Evolutionary conservation across 495 filamentous ascomycete genomes (phyloP), one percentile per base, ranked within the genome.

Genomic region (Trichoderma erinaceum): DNA sequence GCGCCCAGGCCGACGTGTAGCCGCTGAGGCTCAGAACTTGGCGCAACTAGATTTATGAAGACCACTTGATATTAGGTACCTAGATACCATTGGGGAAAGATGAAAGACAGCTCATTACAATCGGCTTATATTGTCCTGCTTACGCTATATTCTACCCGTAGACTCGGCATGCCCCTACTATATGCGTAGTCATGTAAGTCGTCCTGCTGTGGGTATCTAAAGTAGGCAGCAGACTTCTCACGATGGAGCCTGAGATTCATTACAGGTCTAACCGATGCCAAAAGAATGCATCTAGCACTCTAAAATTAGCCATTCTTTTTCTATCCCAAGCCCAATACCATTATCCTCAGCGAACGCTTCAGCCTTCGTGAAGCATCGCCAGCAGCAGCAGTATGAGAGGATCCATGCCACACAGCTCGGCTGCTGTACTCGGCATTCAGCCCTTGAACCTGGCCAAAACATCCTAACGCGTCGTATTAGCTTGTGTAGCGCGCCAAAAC

Each of bases 391-490:
- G 12, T 23, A 21, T 32, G 50, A 61, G 56, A 3, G 4, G 25
- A 61, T 6, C 27, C 25, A 35, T 12, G 25, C 25, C 21, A 21
- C 48, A 52, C 56, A 61, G 23, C 56, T 10, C 16, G 27, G 25
- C 16, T 16, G 27, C 56, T 61, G 23, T 61, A 7, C 11, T 18
- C n/a, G 3, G 13, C 7, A 8, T 43, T 83, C 79, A 93, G 71
- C 89, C 91, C 72, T 89, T 90, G 78, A 92, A 93, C 70, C 90
- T 92, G 69, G 85, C 85, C 48, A 96, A 79, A 56, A 88, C 85
- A 71, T 85, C 85, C 90, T 92, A 72, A 2, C 43, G 21, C n/a
- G 50, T 43, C 29, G 43, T 27, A 58, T 73, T 41, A 77, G 70
- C 58, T 52, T 2, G 7, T 32, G 43, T 21, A n/a, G n/a, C 16